Evolutionary conservation across 2,329 filamentous ascomycete species (phyloP), one percentile per base, ranked within the genome.

Genomic region (Fusarium brachygibbosum): DNA sequence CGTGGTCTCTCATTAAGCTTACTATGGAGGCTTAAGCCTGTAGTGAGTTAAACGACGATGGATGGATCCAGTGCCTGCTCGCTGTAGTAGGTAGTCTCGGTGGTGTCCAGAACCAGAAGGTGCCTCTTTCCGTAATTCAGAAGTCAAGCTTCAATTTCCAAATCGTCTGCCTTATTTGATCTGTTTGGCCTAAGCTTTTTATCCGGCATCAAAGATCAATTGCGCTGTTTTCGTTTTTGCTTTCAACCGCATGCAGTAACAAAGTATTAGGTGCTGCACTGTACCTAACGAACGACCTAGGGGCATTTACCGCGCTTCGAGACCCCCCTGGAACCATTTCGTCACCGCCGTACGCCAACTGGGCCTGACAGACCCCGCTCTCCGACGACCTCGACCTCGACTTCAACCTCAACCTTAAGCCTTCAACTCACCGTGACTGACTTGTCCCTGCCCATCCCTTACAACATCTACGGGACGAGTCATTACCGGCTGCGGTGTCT

Each of bases 281-380:
- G 21, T 31, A 58, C 41, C 40, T 45, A 37, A 23, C 29, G 25
- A 37, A 34, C 11, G 41, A n/a, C 41, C 23, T 62, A 37, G 42
- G 45, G 60, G 41, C 63, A 63, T 54, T 62, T 63, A 58, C 67
- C 58, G 46, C 67, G 51, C 56, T 63, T 63, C 57, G 13, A 51
- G 49, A 37, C 17, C 40, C 61, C 61, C 52, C 66, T 63, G 68
- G 58, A 63, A 23, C 42, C 52, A 73, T 75, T 74, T 72, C 72
- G 72, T 74, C 72, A 74, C 72, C 72, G 67, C 72, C 52, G 72
- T 63, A 49, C 68, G 62, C 72, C 57, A 63, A 66, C 63, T 68
- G 58, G 68, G 51, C 67, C 59, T 62, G 59, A 21, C 51, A 57
- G 69, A 74, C 72, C 72, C 72, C 72, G 72, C 72, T 74, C 72